Percentiles rank a stretch among this genome's conserved stretches.
Conservation (phyloP, 805 yeast genomes). For the Spathaspora boniae region DNA sequence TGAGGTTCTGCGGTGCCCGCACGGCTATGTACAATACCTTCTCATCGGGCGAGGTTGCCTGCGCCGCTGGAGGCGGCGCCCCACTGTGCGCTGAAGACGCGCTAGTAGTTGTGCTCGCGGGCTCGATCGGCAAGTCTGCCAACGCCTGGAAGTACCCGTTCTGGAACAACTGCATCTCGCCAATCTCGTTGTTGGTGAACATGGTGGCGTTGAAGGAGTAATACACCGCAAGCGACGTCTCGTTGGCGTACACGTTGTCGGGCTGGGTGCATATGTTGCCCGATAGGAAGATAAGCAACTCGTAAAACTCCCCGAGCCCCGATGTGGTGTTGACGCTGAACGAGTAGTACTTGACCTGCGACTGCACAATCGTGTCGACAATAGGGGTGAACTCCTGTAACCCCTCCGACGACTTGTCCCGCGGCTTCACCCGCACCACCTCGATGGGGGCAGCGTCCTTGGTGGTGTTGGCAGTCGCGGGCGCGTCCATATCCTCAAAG, state of each 20-base stretch:
- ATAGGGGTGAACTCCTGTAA: slow-evolving; percentile 38
- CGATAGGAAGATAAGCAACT: slow-evolving; percentile 46
- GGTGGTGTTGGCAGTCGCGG: neutral
- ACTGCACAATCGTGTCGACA: slow-evolving; percentile 29
- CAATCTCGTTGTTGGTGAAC: slow-evolving; percentile 25
- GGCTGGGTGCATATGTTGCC: slow-evolving; percentile 49
- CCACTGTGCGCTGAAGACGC: slow-evolving; percentile 1
- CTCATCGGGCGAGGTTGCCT: slow-evolving; percentile 9
- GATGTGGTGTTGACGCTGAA: slow-evolving; percentile 42
- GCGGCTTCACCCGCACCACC: neutral
- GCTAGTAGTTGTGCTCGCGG: too few species aligned
- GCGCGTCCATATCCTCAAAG: neutral
- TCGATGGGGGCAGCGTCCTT: too few species aligned
- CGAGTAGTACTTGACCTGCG: slow-evolving; percentile 39
- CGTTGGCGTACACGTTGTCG: slow-evolving; percentile 16
- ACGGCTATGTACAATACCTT: slow-evolving; percentile 36
- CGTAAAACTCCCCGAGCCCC: slow-evolving; percentile 45
- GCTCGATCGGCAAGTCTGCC: slow-evolving; percentile 31
- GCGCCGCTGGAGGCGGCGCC: neutral
- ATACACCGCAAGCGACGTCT: slow-evolving; percentile 32
- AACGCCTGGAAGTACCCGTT: slow-evolving; percentile 40
- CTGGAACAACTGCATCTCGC: slow-evolving; percentile 26
- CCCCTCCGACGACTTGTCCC: too few species aligned
- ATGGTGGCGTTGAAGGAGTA: slow-evolving; percentile 35
- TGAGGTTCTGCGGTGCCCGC: slow-evolving; percentile 37